Conservation (phyloP, 495 filamentous ascomycete genomes). For the Corynascus novoguineensis region DNA sequence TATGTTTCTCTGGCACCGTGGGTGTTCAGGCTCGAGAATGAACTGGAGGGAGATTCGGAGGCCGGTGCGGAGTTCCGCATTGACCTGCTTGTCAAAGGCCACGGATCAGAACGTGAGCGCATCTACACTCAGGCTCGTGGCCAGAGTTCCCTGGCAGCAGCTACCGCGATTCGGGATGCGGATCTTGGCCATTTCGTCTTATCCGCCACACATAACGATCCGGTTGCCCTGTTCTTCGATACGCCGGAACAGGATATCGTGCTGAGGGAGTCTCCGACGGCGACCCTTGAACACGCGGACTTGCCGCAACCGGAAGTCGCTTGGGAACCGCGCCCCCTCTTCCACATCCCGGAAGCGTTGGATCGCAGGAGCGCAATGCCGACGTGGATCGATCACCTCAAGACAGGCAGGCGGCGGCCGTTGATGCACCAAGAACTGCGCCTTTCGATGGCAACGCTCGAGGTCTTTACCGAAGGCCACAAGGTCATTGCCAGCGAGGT, state of each 20-base stretch:
- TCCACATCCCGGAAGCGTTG: constrained; percentile 62
- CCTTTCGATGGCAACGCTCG: constrained; percentile 67
- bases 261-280: constrained; percentile 26
- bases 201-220: constrained; percentile 57
- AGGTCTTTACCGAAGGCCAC: constrained; percentile 71
- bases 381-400: constrained; percentile 55
- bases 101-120: constrained; percentile 55
- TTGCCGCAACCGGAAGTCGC: constrained; percentile 33
- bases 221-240: constrained; percentile 64
- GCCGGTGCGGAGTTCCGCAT: constrained; percentile 69
- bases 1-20: constrained; percentile 68
- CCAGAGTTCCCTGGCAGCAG: constrained; percentile 49
- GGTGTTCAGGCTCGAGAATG: constrained; percentile 69
- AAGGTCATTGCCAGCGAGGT: constrained; percentile 70
- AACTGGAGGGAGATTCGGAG: constrained; percentile 59
- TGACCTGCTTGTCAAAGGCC: constrained; percentile 59
- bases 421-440: constrained; percentile 65
- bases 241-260: constrained; percentile 46
- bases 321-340: constrained; percentile 58
- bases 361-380: constrained; percentile 55
- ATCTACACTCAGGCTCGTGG: constrained; percentile 47
- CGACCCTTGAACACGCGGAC: constrained; percentile 16
- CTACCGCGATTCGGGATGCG: constrained; percentile 62
- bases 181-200: constrained; percentile 77
- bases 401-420: constrained; percentile 53